phyloP scores from a whole-genome alignment of 768 basidiomycete genomes.

The Calvatia gigantea region DNA sequence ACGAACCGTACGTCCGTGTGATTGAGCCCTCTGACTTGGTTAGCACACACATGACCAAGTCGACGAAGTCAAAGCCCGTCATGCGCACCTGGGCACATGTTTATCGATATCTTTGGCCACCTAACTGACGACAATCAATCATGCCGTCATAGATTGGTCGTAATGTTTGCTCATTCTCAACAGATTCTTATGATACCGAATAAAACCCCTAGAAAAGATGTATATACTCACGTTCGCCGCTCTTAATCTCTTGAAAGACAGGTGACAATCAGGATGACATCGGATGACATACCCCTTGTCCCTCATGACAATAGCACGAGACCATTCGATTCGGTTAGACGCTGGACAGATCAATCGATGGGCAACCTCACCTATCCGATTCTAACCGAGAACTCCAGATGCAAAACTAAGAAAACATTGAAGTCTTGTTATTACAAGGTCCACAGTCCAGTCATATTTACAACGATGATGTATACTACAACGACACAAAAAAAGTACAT shows the following conservation, averaged over 20 bases:
- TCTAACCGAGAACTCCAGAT: neutral
- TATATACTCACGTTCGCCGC: neutral
- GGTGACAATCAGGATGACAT: neutral
- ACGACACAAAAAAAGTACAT: neutral
- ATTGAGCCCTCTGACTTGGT: too few relatives aligned
- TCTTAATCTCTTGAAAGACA: neutral
- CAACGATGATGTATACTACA: neutral
- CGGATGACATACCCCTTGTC: neutral
- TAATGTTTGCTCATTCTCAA: too few relatives aligned
- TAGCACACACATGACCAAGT: too few relatives aligned
- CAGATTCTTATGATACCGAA: too few relatives aligned
- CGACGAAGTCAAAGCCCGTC: too few relatives aligned
- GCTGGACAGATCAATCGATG: neutral
- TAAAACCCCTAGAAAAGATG: too few relatives aligned
- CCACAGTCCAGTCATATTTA: neutral
- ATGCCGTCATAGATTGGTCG: too few relatives aligned
- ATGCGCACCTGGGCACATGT: too few relatives aligned
- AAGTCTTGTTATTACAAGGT: too few relatives aligned
- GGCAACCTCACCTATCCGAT: neutral
- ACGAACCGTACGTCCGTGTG: too few relatives aligned
- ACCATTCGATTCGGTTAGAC: neutral
- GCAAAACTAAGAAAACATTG: neutral
- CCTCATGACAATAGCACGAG: neutral
- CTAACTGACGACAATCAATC: too few relatives aligned
- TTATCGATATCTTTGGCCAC: too few relatives aligned